Evolutionary conservation across 176 grass and related monocot genomes (phyloP).

Genomic region (Dactylis glomerata): DNA sequence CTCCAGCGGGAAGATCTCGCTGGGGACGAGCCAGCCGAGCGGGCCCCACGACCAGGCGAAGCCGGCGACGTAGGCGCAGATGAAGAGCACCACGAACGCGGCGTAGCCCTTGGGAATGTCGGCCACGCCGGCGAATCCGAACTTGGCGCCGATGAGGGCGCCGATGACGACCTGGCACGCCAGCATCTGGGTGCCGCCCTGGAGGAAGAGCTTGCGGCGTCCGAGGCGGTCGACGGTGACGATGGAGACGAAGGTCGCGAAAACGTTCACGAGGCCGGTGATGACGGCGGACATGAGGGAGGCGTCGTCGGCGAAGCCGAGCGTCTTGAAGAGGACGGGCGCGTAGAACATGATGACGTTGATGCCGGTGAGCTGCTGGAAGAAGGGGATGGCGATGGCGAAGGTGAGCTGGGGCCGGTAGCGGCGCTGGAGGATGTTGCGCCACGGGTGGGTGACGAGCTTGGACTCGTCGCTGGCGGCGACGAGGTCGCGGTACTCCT

Average conservation of each 20-base stretch:
- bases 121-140: constrained; percentile 69
- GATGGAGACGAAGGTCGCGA: constrained; percentile 76
- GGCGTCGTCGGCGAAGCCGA: constrained; percentile 72
- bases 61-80: constrained; percentile 84
- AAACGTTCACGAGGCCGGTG: constrained; percentile 83
- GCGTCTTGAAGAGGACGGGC: constrained; percentile 80
- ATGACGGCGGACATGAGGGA: constrained; percentile 84
- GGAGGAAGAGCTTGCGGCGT: constrained; percentile 70
- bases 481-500: constrained; percentile 81
- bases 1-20: constrained; percentile 97
- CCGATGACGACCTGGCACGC: constrained; percentile 74
- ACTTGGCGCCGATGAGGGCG: constrained; percentile 67
- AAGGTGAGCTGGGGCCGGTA: constrained; percentile 72
- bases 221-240: constrained; percentile 61
- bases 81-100: constrained; percentile 81
- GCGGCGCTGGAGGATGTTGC: constrained; percentile 58
- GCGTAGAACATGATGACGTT: constrained; percentile 86
- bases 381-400: constrained; percentile 70
- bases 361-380: constrained; percentile 75
- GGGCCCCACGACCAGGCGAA: constrained; percentile 99
- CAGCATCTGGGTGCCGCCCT: constrained; percentile 79
- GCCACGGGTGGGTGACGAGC: constrained; percentile 61
- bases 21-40: constrained; percentile 92
- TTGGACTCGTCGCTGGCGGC: constrained; percentile 76
- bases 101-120: constrained; percentile 60